A percentile compares a stretch with the other conserved stretches of the same genome.
Conservation (phyloP, 306 rosid genomes). For the Elaeagnus macrophylla region DNA sequence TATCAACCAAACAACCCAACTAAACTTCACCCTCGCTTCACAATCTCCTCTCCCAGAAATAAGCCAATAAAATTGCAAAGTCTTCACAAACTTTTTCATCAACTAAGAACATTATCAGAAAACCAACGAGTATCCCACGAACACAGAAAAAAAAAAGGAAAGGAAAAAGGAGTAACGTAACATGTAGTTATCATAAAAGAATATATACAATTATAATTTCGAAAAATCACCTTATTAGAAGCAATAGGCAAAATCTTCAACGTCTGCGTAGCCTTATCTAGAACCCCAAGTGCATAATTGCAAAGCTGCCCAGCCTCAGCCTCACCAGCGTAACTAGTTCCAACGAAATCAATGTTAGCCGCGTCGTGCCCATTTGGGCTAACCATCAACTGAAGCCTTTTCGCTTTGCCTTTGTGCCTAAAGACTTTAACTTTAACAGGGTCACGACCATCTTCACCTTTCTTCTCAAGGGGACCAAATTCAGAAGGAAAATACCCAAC, state of each 20-base stretch:
- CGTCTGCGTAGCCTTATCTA: constrained; percentile 56
- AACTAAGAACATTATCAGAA: too few relatives aligned
- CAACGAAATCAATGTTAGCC: constrained; percentile 59
- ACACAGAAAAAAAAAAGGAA: not conserved
- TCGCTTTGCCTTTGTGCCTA: constrained; percentile 33
- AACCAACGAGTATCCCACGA: too few relatives aligned
- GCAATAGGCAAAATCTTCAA: constrained; percentile 60
- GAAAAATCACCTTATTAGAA: constrained; percentile 49
- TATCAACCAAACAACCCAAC: too few relatives aligned
- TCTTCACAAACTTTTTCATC: too few relatives aligned
- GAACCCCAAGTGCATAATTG: constrained; percentile 58
- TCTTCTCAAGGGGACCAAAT: constrained; percentile 35
- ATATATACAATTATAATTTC: not conserved
- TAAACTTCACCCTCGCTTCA: too few relatives aligned
- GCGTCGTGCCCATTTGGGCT: constrained; percentile 34
- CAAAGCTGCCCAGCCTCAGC: constrained; percentile 51
- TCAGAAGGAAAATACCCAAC: constrained; percentile 81
- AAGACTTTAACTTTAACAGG: constrained; percentile 32
- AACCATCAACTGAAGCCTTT: constrained; percentile 66
- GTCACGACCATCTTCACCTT: not conserved
- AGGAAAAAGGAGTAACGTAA: not conserved
- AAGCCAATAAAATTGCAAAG: too few relatives aligned
- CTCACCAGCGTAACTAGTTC: constrained; percentile 63
- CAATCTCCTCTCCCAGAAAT: too few relatives aligned
- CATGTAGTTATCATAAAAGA: too few relatives aligned